Base-by-base conservation (phyloP, 2,329 filamentous ascomycete species). In the Talaromyces sp. region DNA sequence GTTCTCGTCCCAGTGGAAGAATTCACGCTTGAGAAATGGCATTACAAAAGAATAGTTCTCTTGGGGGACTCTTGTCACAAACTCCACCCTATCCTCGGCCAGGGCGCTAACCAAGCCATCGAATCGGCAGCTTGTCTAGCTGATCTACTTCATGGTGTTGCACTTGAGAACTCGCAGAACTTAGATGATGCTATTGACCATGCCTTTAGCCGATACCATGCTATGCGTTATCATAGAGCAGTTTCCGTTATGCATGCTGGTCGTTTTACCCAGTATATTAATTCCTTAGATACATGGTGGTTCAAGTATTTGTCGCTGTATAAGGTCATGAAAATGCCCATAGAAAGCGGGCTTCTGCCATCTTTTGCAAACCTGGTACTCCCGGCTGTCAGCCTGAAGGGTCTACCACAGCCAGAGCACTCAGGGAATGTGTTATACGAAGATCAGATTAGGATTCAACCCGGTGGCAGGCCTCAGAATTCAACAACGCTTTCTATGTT, bases 51-150 rank as follows among this genome's bases (percentile, higher is more conserved):
- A 10, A 72, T 77, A 3, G 69, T 80, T 1, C 67, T 72, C 1
- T 70, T 80, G 6, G 78, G 78, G 0, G 78, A 80, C 63, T 70
- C 77, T 0, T 75, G 72, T 7, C 77, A 80, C 63, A 80, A 80
- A 70, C 74, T 73, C 65, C 59, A 66, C 28, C 65, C 65, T 5
- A 51, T 66, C 5, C 63, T 55, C 15, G 66, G 64, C 25, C 62
- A 66, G 8, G 67, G 67, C 6, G 66, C 62, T 6, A 66, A 64
- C 53, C 55, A 61, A n/a, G 67, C 65, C 8, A 66, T 69, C 15
- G 66, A 68, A 44, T 60, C 63, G 22, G 59, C 60, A 0, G 62
- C 60, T 3, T 44, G 58, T 13, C 61, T 67, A 6, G 62, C 64
- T 3, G 59, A 68, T 30, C 42, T 22, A 22, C 42, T 47, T 47